Conservation (phyloP, 768 basidiomycete genomes). For the Baorangia bicolor region DNA sequence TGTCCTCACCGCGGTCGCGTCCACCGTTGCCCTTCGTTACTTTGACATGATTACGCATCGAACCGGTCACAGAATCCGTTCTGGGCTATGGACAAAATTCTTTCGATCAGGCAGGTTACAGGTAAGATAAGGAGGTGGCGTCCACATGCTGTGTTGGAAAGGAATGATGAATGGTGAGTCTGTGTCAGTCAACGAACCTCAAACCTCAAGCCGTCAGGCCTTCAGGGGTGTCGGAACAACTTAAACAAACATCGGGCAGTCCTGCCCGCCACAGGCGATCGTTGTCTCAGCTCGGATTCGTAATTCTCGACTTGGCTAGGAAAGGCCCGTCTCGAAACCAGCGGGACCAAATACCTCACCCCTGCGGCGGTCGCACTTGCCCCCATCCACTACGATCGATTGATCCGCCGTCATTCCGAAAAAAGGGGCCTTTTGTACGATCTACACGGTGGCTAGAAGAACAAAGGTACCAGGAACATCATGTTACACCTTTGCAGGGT, state of each 20-base stretch:
- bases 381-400: neutral
- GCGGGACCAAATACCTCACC: neutral
- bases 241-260: neutral
- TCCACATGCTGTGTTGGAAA: neutral
- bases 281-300: neutral
- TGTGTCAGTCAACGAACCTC: neutral
- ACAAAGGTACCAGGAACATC: conserved; percentile 1
- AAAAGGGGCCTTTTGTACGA: neutral
- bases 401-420: neutral
- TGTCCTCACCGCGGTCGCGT: neutral
- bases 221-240: neutral
- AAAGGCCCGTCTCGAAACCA: neutral
- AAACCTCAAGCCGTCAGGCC: too few relatives aligned
- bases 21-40: neutral
- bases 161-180: neutral
- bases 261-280: neutral
- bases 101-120: neutral
- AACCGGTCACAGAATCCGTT: neutral
- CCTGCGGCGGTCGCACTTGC: neutral
- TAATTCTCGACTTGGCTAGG: neutral
- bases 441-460: neutral
- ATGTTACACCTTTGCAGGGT: neutral
- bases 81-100: neutral
- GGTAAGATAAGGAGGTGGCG: neutral
- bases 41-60: neutral